A percentile compares a stretch with the other conserved stretches of the same genome.
These are phyloP conservation scores for Panus rudis DNA, from an alignment of 768 basidiomycete genomes.

Conservation along the genomic window DNA sequence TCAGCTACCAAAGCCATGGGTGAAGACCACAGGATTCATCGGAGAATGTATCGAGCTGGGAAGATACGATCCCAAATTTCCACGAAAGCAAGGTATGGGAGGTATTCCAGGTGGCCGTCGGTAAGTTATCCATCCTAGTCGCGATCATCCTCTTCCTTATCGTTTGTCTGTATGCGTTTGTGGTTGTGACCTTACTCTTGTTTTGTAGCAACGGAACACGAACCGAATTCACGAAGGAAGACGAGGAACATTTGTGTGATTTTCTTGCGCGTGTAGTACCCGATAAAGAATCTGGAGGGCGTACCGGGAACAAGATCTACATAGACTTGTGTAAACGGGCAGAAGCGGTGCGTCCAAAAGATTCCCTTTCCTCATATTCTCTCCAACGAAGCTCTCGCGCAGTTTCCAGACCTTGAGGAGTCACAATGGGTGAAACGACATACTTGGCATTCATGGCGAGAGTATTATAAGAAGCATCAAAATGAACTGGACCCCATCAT, in stretches of 20 bases:
- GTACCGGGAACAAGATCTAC: neutral
- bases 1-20: too few relatives aligned
- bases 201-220: neutral
- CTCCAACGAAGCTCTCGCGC: too few relatives aligned
- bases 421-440: constrained; percentile 13
- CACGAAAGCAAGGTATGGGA: too few relatives aligned
- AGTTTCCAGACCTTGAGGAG: neutral
- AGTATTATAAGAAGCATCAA: constrained; percentile 17
- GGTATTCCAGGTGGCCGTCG: too few relatives aligned
- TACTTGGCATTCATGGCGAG: constrained; percentile 15
- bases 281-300: neutral
- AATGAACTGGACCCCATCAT: constrained; percentile 11
- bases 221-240: neutral
- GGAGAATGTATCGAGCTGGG: too few relatives aligned
- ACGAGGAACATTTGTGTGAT: neutral
- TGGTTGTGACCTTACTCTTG: too few relatives aligned
- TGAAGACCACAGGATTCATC: too few relatives aligned
- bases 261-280: neutral
- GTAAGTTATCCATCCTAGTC: too few relatives aligned
- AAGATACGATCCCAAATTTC: too few relatives aligned
- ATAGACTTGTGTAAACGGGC: neutral
- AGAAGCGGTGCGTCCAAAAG: neutral
- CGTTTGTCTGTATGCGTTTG: too few relatives aligned
- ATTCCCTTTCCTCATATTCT: neutral
- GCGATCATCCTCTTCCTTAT: too few relatives aligned